phyloP scores from a whole-genome alignment of 371 early-diverging fungal genomes.

The Batrachochytrium dendrobatidis region DNA sequence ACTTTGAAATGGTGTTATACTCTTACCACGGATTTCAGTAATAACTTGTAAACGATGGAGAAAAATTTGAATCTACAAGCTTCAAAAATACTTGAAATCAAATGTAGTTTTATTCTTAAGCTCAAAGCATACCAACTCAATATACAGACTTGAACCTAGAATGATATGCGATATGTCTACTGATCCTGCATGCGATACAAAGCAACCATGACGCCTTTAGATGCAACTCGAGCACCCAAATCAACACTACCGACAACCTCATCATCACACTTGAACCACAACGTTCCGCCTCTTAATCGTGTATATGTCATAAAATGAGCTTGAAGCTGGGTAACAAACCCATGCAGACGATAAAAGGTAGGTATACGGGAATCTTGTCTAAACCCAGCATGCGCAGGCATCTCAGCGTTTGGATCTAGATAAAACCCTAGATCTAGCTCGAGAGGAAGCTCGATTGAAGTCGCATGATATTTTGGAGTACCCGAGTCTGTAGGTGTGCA shows the following conservation, averaged over 20 bases:
- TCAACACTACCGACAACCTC: conserved; percentile 20
- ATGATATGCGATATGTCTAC: neutral
- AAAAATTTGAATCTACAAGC: too few relatives aligned
- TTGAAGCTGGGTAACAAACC: conserved; percentile 33
- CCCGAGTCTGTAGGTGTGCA: too few relatives aligned
- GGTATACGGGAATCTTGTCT: conserved; percentile 4
- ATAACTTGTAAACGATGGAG: too few relatives aligned
- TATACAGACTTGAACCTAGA: too few relatives aligned
- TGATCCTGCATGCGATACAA: conserved; percentile 24
- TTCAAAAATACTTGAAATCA: too few relatives aligned
- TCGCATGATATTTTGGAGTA: conserved; percentile 10
- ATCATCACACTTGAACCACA: conserved; percentile 30
- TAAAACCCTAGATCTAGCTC: conserved; percentile 29
- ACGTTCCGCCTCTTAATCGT: conserved; percentile 11
- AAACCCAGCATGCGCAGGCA: neutral
- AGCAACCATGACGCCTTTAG: conserved; percentile 24
- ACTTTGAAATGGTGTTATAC: too few relatives aligned
- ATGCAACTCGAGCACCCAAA: conserved; percentile 22
- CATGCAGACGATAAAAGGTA: conserved; percentile 30
- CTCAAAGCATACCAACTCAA: too few relatives aligned
- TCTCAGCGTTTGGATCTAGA: conserved; percentile 4
- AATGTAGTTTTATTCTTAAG: too few relatives aligned
- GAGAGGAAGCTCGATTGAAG: conserved; percentile 25
- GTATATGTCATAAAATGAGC: conserved; percentile 30
- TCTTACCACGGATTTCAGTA: too few relatives aligned